Percentiles rank a stretch among this genome's conserved stretches.
Evolutionary conservation across 2,329 filamentous ascomycete genomes (phyloP).

Genomic region (Diplodia scrobiculata): DNA sequence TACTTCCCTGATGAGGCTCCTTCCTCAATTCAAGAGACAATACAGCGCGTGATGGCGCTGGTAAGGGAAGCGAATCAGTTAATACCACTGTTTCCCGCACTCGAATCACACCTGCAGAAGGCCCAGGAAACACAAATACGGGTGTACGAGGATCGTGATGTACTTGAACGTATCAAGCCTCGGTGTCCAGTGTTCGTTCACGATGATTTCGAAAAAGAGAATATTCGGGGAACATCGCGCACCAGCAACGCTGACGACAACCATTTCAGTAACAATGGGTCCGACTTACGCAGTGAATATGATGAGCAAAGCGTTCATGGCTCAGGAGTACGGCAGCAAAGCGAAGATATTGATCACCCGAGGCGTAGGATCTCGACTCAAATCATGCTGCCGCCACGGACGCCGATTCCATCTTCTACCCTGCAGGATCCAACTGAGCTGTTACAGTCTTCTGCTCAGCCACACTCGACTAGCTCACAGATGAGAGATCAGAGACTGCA

Average conservation of each 20-base stretch:
- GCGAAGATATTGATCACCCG: background rate
- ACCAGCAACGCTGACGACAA: background rate
- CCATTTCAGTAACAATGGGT: background rate
- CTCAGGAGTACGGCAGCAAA: too few species aligned
- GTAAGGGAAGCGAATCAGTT: background rate
- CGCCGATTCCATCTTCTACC: background rate
- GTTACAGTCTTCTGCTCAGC: background rate
- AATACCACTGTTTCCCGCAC: background rate
- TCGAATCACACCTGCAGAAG: background rate
- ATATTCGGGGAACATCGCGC: background rate
- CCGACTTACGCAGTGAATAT: background rate
- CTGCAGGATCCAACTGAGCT: background rate
- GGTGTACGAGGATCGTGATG: background rate
- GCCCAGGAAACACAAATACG: background rate
- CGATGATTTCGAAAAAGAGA: conserved; percentile 3
- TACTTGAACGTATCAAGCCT: too few species aligned
- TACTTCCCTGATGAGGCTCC: background rate
- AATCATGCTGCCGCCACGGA: background rate
- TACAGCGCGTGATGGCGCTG: background rate
- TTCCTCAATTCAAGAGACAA: background rate
- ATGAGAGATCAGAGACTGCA: background rate
- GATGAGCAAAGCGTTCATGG: background rate
- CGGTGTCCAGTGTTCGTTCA: background rate
- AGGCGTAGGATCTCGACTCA: background rate
- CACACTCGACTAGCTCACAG: background rate